These are phyloP conservation scores for Plasmodium relictum DNA, from an alignment of 169 alveolate genomes.

Conservation along the genomic window DNA sequence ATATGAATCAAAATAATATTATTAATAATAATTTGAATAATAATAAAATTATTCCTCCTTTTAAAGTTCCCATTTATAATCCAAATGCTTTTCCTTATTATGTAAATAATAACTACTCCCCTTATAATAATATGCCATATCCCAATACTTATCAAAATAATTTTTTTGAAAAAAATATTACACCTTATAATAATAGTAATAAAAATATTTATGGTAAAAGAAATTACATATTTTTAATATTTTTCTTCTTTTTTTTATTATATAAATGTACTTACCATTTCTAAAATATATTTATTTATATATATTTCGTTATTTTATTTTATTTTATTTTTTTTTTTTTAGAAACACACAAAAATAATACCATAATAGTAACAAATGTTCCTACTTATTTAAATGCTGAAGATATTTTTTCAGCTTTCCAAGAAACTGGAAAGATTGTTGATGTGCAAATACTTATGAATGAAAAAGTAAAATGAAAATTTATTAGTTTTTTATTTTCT, in stretches of 20 bases:
- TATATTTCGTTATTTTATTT: no score
- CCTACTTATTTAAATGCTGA: constrained; percentile 58
- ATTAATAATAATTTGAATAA: constrained; percentile 25
- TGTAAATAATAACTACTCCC: constrained; percentile 26
- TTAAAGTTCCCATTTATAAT: constrained; percentile 43
- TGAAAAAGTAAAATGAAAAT: constrained; percentile 22
- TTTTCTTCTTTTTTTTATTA: neutral
- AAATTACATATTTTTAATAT: neutral
- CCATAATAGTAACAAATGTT: constrained; percentile 58
- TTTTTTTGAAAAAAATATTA: constrained; percentile 22
- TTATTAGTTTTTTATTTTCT: neutral
- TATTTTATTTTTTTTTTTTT: neutral
- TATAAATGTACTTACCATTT: no score
- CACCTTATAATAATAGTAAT: constrained; percentile 9
- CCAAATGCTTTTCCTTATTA: constrained; percentile 23
- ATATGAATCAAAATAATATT: constrained; percentile 21
- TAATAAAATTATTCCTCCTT: constrained; percentile 53
- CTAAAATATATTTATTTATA: no score
- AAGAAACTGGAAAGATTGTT: constrained; percentile 56
- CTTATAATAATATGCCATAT: constrained; percentile 32
- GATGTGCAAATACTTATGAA: constrained; percentile 64
- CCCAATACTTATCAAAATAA: constrained; percentile 32
- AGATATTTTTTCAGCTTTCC: constrained; percentile 57
- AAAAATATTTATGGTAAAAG: constrained; percentile 46
- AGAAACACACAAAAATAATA: constrained; percentile 36